Evolutionary conservation across 805 yeast species (phyloP), one percentile per base, ranked within the genome.

Genomic region (Ogataea haglerorum): DNA sequence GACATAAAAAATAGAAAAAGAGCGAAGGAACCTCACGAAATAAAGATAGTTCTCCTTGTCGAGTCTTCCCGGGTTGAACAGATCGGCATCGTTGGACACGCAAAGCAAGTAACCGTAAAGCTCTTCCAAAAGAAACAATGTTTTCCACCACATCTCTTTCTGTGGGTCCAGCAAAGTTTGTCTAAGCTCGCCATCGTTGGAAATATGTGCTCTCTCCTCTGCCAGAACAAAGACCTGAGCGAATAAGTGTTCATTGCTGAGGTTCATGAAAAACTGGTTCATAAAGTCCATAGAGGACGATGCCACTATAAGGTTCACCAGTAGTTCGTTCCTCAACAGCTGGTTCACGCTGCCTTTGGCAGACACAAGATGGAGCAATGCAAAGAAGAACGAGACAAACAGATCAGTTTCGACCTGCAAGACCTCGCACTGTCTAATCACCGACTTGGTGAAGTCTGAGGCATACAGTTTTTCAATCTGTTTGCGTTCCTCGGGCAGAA

Each of bases 41-140:
- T 61, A 51, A 3, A 47, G 43, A 13, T 74, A 72, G 31, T 70
- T 69, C 2, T 53, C 65, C 37, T 55, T 47, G 5, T 61, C 50
- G 12, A 80, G 58, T 24, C 75, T 66, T 15, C 70, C 70, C 6
- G 59, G 63, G 9, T 56, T 58, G 40, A 75, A 72, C 34, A 81
- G 61, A 48, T 81, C 90, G 9, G 66, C 61, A 53, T 85, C 95
- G 48, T 78, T 82, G 2, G 85, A 73, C 7, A 85, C 77, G 18
- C 77, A 71, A 30, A 85, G 60, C 75, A 85, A 75, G 51, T 80
- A 82, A 1, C 88, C 78, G 45, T 79, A 72, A 8, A 83, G 54
- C 47, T 84, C 87, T 42, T 82, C 68, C 44, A 80, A 74, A 0
- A 81, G 55, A 31, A 64, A 68, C 2, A 83, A 54, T 42, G 68